phyloP scores from a whole-genome alignment of 169 alveolate species.

The Toxoplasma gondii region DNA sequence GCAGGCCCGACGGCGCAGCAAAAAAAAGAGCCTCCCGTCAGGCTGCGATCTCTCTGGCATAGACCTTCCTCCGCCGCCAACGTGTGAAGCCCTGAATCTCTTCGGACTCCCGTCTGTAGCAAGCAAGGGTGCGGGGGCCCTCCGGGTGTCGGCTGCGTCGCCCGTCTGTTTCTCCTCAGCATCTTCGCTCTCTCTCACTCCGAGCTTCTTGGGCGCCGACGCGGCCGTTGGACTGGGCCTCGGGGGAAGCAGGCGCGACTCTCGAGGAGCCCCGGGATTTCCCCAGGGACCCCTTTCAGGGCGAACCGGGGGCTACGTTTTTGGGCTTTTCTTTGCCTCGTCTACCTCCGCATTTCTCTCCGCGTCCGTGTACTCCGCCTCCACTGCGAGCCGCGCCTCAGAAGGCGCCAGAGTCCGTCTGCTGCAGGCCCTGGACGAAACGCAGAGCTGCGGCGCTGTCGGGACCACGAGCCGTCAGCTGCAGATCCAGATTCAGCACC shows the following conservation, averaged over 20 bases:
- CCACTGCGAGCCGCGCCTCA: background rate
- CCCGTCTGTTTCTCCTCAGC: background rate
- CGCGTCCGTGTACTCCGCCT: background rate
- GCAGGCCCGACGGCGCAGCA: too few species aligned
- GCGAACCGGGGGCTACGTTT: background rate
- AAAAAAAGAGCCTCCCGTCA: background rate
- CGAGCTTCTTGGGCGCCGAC: background rate
- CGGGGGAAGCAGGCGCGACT: conserved; percentile 5
- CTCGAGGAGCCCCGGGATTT: background rate
- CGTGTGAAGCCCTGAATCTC: background rate
- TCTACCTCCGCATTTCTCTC: background rate
- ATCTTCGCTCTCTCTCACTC: background rate
- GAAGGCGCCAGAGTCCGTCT: background rate
- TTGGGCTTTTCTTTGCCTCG: background rate
- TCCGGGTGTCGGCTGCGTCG: background rate
- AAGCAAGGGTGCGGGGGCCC: background rate
- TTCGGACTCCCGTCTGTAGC: background rate
- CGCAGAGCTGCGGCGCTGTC: background rate
- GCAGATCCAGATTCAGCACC: conserved; percentile 22
- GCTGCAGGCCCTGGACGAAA: background rate
- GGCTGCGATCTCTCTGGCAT: background rate
- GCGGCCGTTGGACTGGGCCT: background rate
- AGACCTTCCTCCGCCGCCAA: background rate
- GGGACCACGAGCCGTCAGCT: background rate
- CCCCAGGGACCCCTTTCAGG: background rate